Evolutionary conservation across 441 rosid species (phyloP), one percentile per base, ranked within the genome.

Genomic region (Viola pubescens): DNA sequence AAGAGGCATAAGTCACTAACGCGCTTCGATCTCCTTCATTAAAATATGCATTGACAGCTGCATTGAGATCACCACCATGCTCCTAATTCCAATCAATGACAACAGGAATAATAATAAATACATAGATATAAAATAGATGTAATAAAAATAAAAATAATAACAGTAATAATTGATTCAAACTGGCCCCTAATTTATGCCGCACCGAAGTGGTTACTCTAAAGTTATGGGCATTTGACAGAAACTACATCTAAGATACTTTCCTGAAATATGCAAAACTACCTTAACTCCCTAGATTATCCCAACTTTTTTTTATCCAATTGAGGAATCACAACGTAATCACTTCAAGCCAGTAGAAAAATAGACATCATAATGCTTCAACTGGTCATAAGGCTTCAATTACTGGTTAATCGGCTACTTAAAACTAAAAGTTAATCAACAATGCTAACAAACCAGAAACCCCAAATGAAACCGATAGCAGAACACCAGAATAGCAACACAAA

Each of bases 1-100:
- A 54, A 4, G 42, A 47, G 26, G 41, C 14, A 70, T 42, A 44
- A 56, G 78, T 54, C 52, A 68, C 86, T 48, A 51, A 85, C 90
- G 8, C 70, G 77, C 67, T 85, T 70, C 84, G 69, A 71, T 90
- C 97, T 77, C 96, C 96, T 61, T 83, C 91, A 12, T 65, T 70
- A 78, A 94, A 94, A 82, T 85, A 83, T 40, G 96, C 87, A 83
- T 94, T 85, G 62, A 94, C 83, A 57, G 99, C 96, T 65, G 85
- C 86, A 81, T 94, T 90, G 60, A 90, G 91, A 79, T 90, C 95
- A 63, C 94, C 96, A 19, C 74, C 77, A 66, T 94, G 87, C 70
- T 86, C 97, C 99, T 94, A 76, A 65, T 47, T 43, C 60, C 59
- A 77, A 63, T 41, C 34, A 26, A 26, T 2, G 2, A 26, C 52